phyloP scores from a whole-genome alignment of 768 basidiomycete genomes.

The Tulasnella sp. region DNA sequence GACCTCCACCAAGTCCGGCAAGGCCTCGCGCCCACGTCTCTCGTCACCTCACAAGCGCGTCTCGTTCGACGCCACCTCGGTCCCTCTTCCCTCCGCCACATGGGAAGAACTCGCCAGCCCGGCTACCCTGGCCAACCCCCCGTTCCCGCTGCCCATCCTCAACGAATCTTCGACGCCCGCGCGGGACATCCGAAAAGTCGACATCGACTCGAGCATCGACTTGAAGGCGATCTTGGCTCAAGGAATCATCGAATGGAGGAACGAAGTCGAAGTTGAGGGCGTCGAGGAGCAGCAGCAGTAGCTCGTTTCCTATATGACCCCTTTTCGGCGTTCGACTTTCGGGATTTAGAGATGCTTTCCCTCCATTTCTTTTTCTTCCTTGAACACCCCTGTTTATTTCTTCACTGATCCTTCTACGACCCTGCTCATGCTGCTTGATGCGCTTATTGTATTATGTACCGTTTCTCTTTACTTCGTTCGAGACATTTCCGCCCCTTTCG shows the following conservation, averaged over 20 bases:
- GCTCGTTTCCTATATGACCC: too few relatives aligned
- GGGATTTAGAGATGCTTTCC: background rate
- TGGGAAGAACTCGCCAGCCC: conserved; percentile 20
- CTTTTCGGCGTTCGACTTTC: background rate
- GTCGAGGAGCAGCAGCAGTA: background rate
- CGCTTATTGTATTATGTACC: background rate
- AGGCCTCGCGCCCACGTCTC: conserved; percentile 17
- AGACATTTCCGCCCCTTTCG: too few relatives aligned
- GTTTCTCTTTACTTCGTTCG: too few relatives aligned
- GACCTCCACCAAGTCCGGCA: background rate
- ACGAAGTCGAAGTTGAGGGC: conserved; percentile 11
- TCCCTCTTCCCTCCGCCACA: conserved; percentile 15
- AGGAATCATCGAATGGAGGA: conserved; percentile 32
- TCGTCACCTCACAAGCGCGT: conserved; percentile 30
- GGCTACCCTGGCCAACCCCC: conserved; percentile 1
- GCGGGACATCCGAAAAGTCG: conserved; percentile 11
- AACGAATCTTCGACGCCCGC: background rate
- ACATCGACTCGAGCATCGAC: conserved; percentile 30
- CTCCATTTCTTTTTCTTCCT: background rate
- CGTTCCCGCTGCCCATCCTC: conserved; percentile 1
- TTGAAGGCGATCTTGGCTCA: conserved; percentile 29
- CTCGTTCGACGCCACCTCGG: conserved; percentile 30
- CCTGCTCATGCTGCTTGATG: background rate
- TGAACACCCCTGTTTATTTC: conserved; percentile 14
- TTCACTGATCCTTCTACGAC: background rate